These are phyloP conservation scores for Hydnomerulius pinastri DNA, from an alignment of 768 basidiomycete genomes.

Conservation along the genomic window DNA sequence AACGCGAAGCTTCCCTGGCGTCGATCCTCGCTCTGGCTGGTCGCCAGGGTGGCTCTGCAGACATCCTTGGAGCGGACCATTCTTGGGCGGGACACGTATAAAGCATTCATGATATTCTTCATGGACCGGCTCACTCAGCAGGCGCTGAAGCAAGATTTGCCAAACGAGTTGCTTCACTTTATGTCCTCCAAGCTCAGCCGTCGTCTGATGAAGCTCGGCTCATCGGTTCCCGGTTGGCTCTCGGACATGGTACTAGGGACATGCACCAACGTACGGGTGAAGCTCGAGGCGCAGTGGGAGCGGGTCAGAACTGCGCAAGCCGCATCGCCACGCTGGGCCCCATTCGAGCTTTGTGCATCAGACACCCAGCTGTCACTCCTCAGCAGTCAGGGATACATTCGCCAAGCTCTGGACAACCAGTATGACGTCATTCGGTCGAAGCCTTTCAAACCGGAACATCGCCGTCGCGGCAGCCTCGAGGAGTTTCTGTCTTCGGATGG, in stretches of 20 bases:
- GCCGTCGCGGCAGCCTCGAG: conserved; percentile 12
- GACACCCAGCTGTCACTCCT: conserved; percentile 38
- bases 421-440: not conserved
- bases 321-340: conserved; percentile 31
- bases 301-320: conserved; percentile 29
- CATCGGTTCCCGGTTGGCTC: conserved; percentile 17
- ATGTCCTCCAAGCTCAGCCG: conserved; percentile 40
- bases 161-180: conserved; percentile 38
- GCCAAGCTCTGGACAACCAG: conserved; percentile 11
- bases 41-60: conserved; percentile 48
- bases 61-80: conserved; percentile 29
- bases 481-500: conserved; percentile 18
- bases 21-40: conserved; percentile 51
- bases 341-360: conserved; percentile 21
- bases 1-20: conserved; percentile 46
- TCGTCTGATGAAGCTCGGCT: conserved; percentile 39
- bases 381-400: conserved; percentile 31
- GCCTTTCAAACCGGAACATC: conserved; percentile 4
- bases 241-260: conserved; percentile 1
- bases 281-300: conserved; percentile 39
- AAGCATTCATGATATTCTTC: conserved; percentile 36
- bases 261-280: conserved; percentile 14
- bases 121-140: conserved; percentile 17
- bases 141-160: not conserved
- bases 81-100: conserved; percentile 25